Evolutionary conservation across 176 grass and related monocot genomes (phyloP), one percentile per base, ranked within the genome.

Genomic region (Calamus simplicifolius): DNA sequence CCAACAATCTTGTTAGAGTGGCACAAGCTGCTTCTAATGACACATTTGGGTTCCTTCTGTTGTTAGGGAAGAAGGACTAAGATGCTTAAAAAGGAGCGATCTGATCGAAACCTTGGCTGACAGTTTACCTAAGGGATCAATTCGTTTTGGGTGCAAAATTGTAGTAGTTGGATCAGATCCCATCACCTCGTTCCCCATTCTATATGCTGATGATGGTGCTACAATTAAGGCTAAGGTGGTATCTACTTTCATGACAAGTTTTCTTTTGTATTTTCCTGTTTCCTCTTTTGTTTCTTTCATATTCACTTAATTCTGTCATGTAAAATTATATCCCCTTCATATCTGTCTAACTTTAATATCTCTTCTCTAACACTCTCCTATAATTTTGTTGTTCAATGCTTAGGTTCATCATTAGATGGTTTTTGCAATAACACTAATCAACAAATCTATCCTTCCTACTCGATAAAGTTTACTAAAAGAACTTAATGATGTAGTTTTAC

Each of bases 41-140:
- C 23, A 61, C n/a, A 54, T 18, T 43, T 48, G 31, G 25, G 6
- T 25, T 59, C 4, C 29, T 38, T 51, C n/a, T 29, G 18, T 12
- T 43, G 10, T 0, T 23, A 81, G 59, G 19, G 49, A 17, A 0
- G 17, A 14, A 31, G 77, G 75, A 38, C 6, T 71, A 8, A 66
- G 76, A 16, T 80, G 62, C 51, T 13, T 85, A 62, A 76, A 58
- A 58, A 75, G 76, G 15, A 76, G 58, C 5, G 76, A 79, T 15
- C 67, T 80, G 6, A 43, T 85, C 6, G 62, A 72, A 74, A 62
- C 72, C 12, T 18, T 85, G 62, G 82, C 72, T 31, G 52, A n/a
- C 12, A 54, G 59, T 50, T 26, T 80, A 31, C 76, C 76, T 1
- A 26, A 14, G 38, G 48, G 59, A 12, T 23, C 57, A 5, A 67